Evolutionary conservation across 1,284 basidiomycete species (phyloP).

Genomic region (Sphagnurus paluster): DNA sequence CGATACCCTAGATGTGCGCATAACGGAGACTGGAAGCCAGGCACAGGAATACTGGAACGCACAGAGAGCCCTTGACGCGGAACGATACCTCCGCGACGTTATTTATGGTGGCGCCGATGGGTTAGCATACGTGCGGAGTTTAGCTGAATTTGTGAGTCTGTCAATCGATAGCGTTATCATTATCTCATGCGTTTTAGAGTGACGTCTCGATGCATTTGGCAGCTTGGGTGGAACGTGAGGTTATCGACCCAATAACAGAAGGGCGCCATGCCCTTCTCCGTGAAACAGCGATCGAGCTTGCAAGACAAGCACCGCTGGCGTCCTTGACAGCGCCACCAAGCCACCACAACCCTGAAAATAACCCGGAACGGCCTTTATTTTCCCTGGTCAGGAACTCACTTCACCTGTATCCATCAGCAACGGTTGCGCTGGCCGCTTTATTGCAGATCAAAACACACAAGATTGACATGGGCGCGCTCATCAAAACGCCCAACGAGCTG

Average conservation of each 20-base stretch:
- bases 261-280: conserved; percentile 46
- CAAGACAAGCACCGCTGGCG: conserved; percentile 14
- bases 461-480: conserved; percentile 69
- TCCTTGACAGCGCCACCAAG: conserved; percentile 9
- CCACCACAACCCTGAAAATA: conserved; percentile 1
- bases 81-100: conserved; percentile 63
- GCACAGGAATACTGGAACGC: conserved; percentile 47
- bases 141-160: conserved; percentile 63
- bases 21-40: conserved; percentile 8
- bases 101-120: conserved; percentile 78
- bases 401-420: conserved; percentile 41
- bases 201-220: conserved; percentile 52
- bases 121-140: conserved; percentile 68
- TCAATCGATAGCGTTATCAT: too few species aligned
- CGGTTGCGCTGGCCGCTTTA: conserved; percentile 41
- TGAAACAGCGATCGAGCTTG: conserved; percentile 35
- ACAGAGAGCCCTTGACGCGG: conserved; percentile 49
- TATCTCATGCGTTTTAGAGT: too few species aligned
- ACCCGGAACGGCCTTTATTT: conserved; percentile 22
- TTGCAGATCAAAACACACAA: conserved; percentile 44
- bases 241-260: conserved; percentile 65
- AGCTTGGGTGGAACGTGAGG: conserved; percentile 54
- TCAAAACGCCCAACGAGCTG: conserved; percentile 61
- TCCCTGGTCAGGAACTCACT: conserved; percentile 44
- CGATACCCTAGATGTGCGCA: conserved; percentile 33